Evolutionary conservation across 306 rosid species (phyloP).

Genomic region (Corylus americana): DNA sequence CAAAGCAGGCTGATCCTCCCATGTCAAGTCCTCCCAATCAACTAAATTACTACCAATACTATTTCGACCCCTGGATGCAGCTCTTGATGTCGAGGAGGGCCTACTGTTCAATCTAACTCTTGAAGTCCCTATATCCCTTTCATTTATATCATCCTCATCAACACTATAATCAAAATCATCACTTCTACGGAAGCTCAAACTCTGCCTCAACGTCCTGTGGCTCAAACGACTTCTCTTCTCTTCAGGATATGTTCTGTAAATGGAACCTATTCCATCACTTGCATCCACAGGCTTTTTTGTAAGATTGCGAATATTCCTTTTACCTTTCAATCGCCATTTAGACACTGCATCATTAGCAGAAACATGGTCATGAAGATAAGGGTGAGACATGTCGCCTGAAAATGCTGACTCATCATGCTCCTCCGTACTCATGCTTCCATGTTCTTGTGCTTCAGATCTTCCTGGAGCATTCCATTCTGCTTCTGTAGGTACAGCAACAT

Average conservation of each 20-base stretch:
- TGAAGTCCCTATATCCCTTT: conserved; percentile 31
- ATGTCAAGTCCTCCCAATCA: conserved; percentile 73
- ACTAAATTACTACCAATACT: conserved; percentile 34
- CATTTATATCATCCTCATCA: conserved; percentile 40
- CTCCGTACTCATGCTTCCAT: conserved; percentile 65
- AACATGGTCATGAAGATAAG: conserved; percentile 53
- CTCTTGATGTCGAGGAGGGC: conserved; percentile 49
- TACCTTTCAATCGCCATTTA: conserved; percentile 94
- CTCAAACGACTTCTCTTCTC: conserved; percentile 44
- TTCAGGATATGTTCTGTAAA: conserved; percentile 58
- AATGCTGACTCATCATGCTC: conserved; percentile 64
- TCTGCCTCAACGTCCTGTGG: conserved; percentile 31
- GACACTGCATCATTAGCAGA: conserved; percentile 76
- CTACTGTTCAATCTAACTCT: conserved; percentile 57
- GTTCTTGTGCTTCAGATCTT: conserved; percentile 55
- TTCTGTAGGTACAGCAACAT: conserved; percentile 50
- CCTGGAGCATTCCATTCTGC: conserved; percentile 46
- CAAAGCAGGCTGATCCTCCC: conserved; percentile 63
- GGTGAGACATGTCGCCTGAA: conserved; percentile 74
- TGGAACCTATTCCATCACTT: conserved; percentile 42
- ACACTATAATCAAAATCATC: conserved; percentile 40
- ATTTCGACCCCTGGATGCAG: conserved; percentile 46
- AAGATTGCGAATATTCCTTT: conserved; percentile 82
- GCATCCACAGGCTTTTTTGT: conserved; percentile 53
- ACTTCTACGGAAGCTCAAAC: conserved; percentile 32